A percentile compares a stretch with the other conserved stretches of the same genome.
These are phyloP conservation scores for Apiospora sp. DNA, from an alignment of 2,329 filamentous ascomycete species.

Conservation along the genomic window DNA sequence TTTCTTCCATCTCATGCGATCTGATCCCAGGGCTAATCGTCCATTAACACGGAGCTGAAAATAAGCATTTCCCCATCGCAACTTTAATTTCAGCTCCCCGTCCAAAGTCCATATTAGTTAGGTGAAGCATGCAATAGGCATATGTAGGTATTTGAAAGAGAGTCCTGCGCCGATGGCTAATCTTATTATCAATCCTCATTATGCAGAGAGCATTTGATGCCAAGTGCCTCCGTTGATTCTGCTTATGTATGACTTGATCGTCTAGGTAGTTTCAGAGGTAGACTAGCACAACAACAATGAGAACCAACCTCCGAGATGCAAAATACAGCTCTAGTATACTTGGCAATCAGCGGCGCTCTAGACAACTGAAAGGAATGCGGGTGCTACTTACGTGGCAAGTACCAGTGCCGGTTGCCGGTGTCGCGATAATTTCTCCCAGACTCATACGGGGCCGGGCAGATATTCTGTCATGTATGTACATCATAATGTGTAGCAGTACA, in stretches of 20 bases:
- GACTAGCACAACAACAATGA: background rate
- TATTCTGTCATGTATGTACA: background rate
- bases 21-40: background rate
- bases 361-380: background rate
- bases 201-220: background rate
- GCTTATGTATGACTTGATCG: background rate
- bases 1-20: background rate
- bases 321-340: background rate
- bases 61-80: background rate
- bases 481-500: too few relatives aligned
- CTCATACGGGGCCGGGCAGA: background rate
- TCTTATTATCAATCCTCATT: background rate
- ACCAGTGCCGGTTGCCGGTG: too few relatives aligned
- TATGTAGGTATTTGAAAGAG: too few relatives aligned
- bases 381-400: background rate
- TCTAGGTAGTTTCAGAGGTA: background rate
- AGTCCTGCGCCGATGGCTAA: background rate
- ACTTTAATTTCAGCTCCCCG: background rate
- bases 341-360: background rate
- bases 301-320: background rate
- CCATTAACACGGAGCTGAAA: background rate
- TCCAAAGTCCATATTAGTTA: too few relatives aligned
- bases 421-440: background rate
- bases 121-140: too few relatives aligned
- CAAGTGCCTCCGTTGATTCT: slow-evolving; percentile 9